Conservation (phyloP, 192 early-diverging fungal species). For the Powellomyces hirtus region DNA sequence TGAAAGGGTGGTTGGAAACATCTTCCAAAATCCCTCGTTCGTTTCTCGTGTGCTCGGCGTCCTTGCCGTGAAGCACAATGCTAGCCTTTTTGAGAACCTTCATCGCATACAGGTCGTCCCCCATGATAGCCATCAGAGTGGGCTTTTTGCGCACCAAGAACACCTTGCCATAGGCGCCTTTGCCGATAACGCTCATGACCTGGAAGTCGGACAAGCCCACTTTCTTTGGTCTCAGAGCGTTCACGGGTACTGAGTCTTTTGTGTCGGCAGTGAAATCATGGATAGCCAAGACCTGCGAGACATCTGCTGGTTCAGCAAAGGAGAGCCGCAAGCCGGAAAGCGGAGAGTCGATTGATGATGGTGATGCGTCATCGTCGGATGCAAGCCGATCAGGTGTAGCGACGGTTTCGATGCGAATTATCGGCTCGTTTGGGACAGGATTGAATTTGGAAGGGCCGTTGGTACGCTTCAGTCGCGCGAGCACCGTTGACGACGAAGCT, state of each 20-base stretch:
- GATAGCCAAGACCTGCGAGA: conserved; percentile 13
- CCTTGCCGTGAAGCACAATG: conserved; percentile 74
- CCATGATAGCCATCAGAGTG: neutral
- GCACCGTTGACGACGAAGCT: too few relatives aligned
- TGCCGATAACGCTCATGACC: conserved; percentile 62
- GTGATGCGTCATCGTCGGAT: neutral
- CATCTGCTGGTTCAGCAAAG: conserved; percentile 9
- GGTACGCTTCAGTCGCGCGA: neutral
- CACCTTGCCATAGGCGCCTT: conserved; percentile 78
- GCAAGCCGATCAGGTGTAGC: neutral
- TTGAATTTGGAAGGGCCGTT: neutral
- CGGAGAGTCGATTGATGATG: neutral
- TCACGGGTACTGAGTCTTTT: neutral
- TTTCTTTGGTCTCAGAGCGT: neutral
- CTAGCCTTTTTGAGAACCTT: conserved; percentile 90
- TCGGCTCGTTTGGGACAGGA: neutral
- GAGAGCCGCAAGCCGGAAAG: neutral
- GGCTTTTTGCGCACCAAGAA: conserved; percentile 74
- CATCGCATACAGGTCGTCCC: conserved; percentile 69
- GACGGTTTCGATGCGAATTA: neutral
- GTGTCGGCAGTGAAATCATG: conserved; percentile 7
- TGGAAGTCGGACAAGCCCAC: conserved; percentile 55
- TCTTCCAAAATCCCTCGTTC: conserved; percentile 85
- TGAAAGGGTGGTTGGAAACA: conserved; percentile 78
- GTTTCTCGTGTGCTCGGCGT: conserved; percentile 74